These are phyloP conservation scores for Paracamarosporium sp. DNA, from an alignment of 2,329 filamentous ascomycete genomes.

Conservation along the genomic window DNA sequence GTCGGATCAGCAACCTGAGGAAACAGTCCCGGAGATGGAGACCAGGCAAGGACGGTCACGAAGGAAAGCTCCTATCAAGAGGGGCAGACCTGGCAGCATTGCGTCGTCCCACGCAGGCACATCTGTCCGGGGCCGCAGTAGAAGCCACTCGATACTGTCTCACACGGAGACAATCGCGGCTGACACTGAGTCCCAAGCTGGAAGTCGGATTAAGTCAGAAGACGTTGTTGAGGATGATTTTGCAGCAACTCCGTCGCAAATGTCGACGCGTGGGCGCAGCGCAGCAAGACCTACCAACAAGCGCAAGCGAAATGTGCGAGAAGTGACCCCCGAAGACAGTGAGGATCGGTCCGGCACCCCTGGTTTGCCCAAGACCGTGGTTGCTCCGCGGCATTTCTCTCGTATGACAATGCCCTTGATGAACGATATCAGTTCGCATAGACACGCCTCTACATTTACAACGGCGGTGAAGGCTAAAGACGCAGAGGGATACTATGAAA, in stretches of 20 bases:
- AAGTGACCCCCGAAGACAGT: constrained; percentile 38
- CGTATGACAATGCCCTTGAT: constrained; percentile 57
- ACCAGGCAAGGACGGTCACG: constrained; percentile 38
- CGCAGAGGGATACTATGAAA: constrained; percentile 59
- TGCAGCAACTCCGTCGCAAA: constrained; percentile 35
- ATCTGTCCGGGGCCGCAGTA: constrained; percentile 52
- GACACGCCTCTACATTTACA: constrained; percentile 59
- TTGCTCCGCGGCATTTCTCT: constrained; percentile 57
- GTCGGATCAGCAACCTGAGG: constrained; percentile 21
- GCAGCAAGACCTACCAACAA: constrained; percentile 40
- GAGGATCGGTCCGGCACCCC: constrained; percentile 39
- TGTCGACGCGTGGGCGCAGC: constrained; percentile 38
- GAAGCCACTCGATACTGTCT: constrained; percentile 58
- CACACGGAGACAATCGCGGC: constrained; percentile 50
- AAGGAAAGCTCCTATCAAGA: constrained; percentile 36
- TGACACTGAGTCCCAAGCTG: constrained; percentile 49
- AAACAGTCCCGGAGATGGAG: constrained; percentile 29
- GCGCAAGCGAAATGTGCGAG: constrained; percentile 49
- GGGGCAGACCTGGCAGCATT: constrained; percentile 48
- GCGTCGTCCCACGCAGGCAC: constrained; percentile 56
- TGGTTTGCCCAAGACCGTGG: constrained; percentile 40
- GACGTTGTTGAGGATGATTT: constrained; percentile 49
- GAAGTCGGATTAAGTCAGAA: constrained; percentile 55
- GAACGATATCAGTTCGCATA: constrained; percentile 59
- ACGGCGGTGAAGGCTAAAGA: constrained; percentile 57